These are phyloP conservation scores for Heliosperma pusillum DNA, from an alignment of 148 eudicot species.

Conservation along the genomic window DNA sequence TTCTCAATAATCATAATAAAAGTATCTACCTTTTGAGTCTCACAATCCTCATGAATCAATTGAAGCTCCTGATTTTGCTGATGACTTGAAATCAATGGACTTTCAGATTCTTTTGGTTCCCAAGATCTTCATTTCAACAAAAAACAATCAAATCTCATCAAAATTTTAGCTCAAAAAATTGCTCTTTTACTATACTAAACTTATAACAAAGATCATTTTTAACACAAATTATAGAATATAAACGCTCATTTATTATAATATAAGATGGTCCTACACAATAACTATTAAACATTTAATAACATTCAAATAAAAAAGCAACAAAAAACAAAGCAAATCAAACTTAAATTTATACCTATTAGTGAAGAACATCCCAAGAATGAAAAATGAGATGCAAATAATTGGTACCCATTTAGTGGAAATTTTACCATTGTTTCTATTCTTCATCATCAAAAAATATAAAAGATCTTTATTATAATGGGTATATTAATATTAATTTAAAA, in stretches of 20 bases:
- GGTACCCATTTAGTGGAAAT: conserved; percentile 70
- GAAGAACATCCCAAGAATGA: conserved; percentile 69
- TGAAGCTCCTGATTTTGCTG: conserved; percentile 65
- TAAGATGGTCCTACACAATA: too few relatives aligned
- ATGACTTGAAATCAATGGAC: conserved; percentile 49
- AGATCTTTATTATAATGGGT: neutral
- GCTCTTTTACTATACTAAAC: neutral
- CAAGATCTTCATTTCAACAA: conserved; percentile 39
- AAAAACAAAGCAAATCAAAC: neutral
- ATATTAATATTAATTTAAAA: conserved; percentile 5
- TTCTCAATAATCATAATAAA: neutral
- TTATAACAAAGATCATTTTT: conserved; percentile 4
- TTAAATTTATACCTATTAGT: conserved; percentile 57
- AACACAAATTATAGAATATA: too few relatives aligned
- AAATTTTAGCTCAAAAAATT: conserved; percentile 1
- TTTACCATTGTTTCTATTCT: conserved; percentile 52
- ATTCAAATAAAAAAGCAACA: too few relatives aligned
- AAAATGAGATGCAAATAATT: conserved; percentile 54
- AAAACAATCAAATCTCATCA: conserved; percentile 14
- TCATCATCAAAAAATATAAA: conserved; percentile 28
- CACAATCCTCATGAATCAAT: conserved; percentile 66
- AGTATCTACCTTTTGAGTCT: conserved; percentile 49
- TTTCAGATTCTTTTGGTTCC: conserved; percentile 63
- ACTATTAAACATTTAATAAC: neutral
- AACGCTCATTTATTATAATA: too few relatives aligned